Conservation (phyloP, 768 basidiomycete genomes). For the Tulasnella sp. region DNA sequence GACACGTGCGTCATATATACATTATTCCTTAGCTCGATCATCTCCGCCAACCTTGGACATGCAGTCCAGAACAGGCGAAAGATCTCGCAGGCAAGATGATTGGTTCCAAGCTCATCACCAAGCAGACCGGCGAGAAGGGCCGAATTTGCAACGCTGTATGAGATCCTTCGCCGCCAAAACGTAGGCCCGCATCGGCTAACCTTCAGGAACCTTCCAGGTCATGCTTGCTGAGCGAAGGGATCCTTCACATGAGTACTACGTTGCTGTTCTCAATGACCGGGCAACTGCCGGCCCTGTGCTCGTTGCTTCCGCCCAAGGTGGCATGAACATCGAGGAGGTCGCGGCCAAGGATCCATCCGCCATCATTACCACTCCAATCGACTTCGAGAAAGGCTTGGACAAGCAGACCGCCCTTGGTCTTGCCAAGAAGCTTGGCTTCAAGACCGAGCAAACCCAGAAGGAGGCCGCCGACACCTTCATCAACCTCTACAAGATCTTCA, state of each 20-base stretch:
- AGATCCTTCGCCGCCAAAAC: not conserved
- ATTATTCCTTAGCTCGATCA: not conserved
- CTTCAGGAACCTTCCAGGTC: slow-evolving; percentile 45
- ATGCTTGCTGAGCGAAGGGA: slow-evolving; percentile 96
- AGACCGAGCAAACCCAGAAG: slow-evolving; percentile 55
- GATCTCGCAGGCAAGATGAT: slow-evolving; percentile 90
- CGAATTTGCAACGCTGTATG: slow-evolving; percentile 87
- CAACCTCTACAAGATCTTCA: slow-evolving; percentile 93
- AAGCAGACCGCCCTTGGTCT: slow-evolving; percentile 62
- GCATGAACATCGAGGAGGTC: slow-evolving; percentile 99
- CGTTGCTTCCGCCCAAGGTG: slow-evolving; percentile 88
- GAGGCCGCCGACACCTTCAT: slow-evolving; percentile 92
- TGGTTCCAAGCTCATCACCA: slow-evolving; percentile 90
- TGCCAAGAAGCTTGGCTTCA: slow-evolving; percentile 89
- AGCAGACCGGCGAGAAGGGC: slow-evolving; percentile 91
- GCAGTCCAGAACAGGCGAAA: slow-evolving; percentile 78
- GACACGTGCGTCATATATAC: slow-evolving; percentile 49
- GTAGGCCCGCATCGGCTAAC: not conserved
- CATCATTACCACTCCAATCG: slow-evolving; percentile 91
- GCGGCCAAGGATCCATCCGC: slow-evolving; percentile 90
- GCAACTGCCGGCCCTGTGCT: slow-evolving; percentile 80
- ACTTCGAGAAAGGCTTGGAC: slow-evolving; percentile 73
- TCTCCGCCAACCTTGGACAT: not conserved
- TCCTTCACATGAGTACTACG: slow-evolving; percentile 95
- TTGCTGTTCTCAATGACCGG: slow-evolving; percentile 94